phyloP scores from a whole-genome alignment of 1,284 basidiomycete species.

The Moesziomyces parantarcticus region DNA sequence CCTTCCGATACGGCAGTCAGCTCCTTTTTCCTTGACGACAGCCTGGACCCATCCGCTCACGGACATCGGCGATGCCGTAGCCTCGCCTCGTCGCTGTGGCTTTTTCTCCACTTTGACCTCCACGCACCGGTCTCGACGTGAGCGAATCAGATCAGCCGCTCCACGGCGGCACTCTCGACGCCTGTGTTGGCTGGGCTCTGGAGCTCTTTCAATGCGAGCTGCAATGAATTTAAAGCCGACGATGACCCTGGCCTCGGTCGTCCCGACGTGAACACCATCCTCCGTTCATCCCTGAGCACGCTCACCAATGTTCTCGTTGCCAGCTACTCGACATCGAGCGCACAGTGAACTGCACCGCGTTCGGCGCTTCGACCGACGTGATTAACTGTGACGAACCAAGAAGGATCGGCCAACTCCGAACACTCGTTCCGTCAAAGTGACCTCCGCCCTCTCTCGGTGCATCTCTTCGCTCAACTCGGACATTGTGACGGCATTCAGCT shows the following conservation, averaged over 20 bases:
- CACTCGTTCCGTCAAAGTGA: background rate
- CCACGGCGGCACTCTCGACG: conserved; percentile 57
- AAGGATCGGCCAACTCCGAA: background rate
- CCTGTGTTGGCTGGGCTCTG: conserved; percentile 45
- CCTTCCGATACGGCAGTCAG: too few species aligned
- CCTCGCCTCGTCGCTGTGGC: conserved; percentile 48
- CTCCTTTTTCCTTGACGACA: conserved; percentile 14
- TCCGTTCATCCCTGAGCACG: conserved; percentile 57
- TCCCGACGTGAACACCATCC: conserved; percentile 51
- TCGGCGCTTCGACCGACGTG: conserved; percentile 47
- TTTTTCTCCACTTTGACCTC: conserved; percentile 35
- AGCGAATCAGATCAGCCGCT: conserved; percentile 46
- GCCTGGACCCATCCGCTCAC: conserved; percentile 49
- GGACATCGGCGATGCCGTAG: too few species aligned
- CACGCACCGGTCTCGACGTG: conserved; percentile 39
- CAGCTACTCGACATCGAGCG: conserved; percentile 51
- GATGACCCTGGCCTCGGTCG: conserved; percentile 47
- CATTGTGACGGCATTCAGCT: conserved; percentile 9
- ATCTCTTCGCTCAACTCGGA: conserved; percentile 29
- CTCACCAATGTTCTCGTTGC: conserved; percentile 62
- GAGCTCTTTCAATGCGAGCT: conserved; percentile 47
- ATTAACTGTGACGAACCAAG: conserved; percentile 24
- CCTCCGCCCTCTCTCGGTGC: conserved; percentile 19
- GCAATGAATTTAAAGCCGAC: conserved; percentile 17
- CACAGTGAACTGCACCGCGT: conserved; percentile 55